Percentiles rank a stretch among this genome's conserved stretches.
Conservation (phyloP, 345 rosid genomes). For the Eucalyptus fibrosa region DNA sequence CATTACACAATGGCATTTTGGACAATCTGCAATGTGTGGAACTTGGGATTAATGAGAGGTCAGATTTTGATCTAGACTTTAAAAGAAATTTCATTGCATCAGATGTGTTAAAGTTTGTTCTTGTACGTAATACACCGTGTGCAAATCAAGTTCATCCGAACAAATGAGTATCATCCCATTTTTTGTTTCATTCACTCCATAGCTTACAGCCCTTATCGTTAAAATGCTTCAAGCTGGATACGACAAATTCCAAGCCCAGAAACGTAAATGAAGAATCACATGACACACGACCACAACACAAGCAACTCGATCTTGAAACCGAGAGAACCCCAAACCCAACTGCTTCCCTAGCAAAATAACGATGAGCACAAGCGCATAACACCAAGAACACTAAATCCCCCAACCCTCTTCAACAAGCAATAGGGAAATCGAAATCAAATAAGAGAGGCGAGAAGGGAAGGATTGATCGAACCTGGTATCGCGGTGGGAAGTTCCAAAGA, state of each 20-base stretch:
- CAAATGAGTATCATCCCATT: not conserved
- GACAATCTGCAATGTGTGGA: not conserved
- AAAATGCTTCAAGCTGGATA: not conserved
- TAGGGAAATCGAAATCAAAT: too few relatives aligned
- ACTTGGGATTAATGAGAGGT: not conserved
- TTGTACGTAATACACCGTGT: too few relatives aligned
- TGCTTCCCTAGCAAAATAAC: not conserved
- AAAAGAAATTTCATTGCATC: not conserved
- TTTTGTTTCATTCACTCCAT: not conserved
- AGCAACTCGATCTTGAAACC: not conserved
- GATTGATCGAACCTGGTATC: too few relatives aligned
- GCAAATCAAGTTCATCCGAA: not conserved
- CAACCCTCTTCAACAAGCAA: too few relatives aligned
- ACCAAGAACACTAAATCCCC: too few relatives aligned
- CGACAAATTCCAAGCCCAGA: too few relatives aligned
- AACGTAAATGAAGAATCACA: too few relatives aligned
- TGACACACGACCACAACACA: not conserved
- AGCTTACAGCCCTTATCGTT: not conserved
- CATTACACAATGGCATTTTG: not conserved
- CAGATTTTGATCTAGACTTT: not conserved
- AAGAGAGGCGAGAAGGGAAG: too few relatives aligned
- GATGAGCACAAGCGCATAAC: too few relatives aligned
- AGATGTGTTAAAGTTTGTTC: too few relatives aligned
- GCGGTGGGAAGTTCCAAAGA: too few relatives aligned
- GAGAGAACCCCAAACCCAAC: not conserved